Base-by-base conservation (phyloP, 2,329 filamentous ascomycete genomes). In the Aspergillus brunneoviolaceus region DNA sequence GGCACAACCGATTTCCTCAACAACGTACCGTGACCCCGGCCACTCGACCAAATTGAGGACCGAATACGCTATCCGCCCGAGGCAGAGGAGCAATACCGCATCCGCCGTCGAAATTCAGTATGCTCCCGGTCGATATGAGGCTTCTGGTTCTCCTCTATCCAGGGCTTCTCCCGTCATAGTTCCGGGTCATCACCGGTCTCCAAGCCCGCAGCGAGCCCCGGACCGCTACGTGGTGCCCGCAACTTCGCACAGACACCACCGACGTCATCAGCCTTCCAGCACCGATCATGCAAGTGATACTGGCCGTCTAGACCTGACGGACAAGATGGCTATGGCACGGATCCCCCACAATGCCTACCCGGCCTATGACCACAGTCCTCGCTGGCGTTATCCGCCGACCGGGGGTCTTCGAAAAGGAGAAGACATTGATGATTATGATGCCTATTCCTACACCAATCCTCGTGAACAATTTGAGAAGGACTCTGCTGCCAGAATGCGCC, bases 371-470 rank as follows among this genome's bases (percentile, higher is more conserved):
- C 67, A 68, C 2, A 64, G 63, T 51, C 63, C 62, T 7, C 65
- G 64, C 14, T 67, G 65, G 49, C 69, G 69, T 21, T 72, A 77
- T 58, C 69, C 71, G 35, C 64, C 66, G 12, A 67, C 70, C 7
- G 70, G 69, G 19, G 66, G 70, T 35, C 59, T 67, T 49, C 67
- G 68, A 51, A 72, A 74, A 58, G 70, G 70, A 42, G 72, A 76
- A 25, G 74, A 77, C 51, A 75, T 79, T 61, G 76, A 78, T 53
- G 68, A 76, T 19, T 73, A 75, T 50, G 73, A 77, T 65, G 75
- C 76, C 6, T 81, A 79, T 63, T 80, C 79, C 12, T 81, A 81
- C 61, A 82, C 80, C 14, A 79, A 75, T 6, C 74, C 79, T 2
- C 74, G 74, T 42, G 79, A 81, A 57, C 78, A 80, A 57, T 80